These are phyloP conservation scores for Lupinus albus DNA, from an alignment of 306 rosid species.

Conservation along the genomic window DNA sequence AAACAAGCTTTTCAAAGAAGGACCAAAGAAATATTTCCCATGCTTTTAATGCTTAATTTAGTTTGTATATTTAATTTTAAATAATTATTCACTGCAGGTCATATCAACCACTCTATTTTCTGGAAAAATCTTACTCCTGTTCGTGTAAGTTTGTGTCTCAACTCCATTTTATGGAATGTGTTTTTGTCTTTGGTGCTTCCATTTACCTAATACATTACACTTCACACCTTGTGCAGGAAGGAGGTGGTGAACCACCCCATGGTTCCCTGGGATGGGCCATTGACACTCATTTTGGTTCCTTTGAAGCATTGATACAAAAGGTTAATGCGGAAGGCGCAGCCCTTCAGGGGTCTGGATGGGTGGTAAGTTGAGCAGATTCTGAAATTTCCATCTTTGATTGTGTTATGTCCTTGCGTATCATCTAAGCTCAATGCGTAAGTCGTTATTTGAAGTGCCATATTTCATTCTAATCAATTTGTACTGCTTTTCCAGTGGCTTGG, in stretches of 20 bases:
- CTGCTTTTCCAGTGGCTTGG: slow-evolving; percentile 87
- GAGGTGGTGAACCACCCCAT: slow-evolving; percentile 92
- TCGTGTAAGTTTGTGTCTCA: slow-evolving; percentile 50
- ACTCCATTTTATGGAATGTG: slow-evolving; percentile 3
- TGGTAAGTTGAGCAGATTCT: slow-evolving; percentile 63
- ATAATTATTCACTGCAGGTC: slow-evolving; percentile 59
- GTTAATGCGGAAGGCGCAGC: slow-evolving; percentile 88
- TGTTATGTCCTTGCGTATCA: slow-evolving; percentile 25
- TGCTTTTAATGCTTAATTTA: slow-evolving; percentile 5
- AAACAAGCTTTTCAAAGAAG: slow-evolving; percentile 18
- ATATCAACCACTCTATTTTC: slow-evolving; percentile 81
- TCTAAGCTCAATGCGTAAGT: slow-evolving; percentile 10
- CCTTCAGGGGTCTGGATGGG: slow-evolving; percentile 99
- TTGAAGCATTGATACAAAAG: slow-evolving; percentile 65
- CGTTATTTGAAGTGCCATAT: slow-evolving; percentile 14
- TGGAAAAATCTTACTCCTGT: slow-evolving; percentile 76
- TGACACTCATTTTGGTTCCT: slow-evolving; percentile 74
- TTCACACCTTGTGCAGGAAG: slow-evolving; percentile 62
- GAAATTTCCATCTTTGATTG: slow-evolving; percentile 13
- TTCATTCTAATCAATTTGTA: slow-evolving; percentile 27
- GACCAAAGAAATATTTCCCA: background rate
- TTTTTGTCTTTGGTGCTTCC: slow-evolving; percentile 7
- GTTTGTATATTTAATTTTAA: background rate
- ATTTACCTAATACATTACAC: slow-evolving; percentile 15
- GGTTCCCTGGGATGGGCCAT: slow-evolving; percentile 84